Evolutionary conservation across 2,329 filamentous ascomycete species (phyloP).

Genomic region (Trichoderma atroviride): DNA sequence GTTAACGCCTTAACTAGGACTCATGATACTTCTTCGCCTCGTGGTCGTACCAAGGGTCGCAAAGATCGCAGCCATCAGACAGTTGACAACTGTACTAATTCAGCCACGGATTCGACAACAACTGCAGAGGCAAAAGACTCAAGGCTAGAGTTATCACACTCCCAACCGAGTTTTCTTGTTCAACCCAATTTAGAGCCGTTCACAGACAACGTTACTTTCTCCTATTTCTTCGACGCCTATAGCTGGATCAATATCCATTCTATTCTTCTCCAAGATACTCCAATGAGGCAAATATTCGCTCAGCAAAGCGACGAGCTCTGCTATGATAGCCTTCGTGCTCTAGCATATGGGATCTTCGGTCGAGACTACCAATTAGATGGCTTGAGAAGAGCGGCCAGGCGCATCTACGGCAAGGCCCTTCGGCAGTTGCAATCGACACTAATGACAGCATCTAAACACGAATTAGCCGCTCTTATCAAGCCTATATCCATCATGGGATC

Average conservation of each 20-base stretch:
- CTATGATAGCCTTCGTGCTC: constrained; percentile 12
- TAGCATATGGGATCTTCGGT: constrained; percentile 6
- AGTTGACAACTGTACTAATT: background rate
- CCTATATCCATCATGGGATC: constrained; percentile 17
- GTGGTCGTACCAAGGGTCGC: background rate
- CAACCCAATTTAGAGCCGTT: background rate
- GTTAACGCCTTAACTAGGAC: background rate
- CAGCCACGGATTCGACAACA: background rate
- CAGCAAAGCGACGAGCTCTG: constrained; percentile 5
- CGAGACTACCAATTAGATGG: background rate
- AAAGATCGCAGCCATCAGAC: too few species aligned
- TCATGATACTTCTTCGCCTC: background rate
- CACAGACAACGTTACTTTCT: constrained; percentile 2
- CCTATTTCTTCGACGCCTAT: constrained; percentile 15
- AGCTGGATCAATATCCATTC: constrained; percentile 15
- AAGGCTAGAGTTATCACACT: background rate
- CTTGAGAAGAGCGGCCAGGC: background rate
- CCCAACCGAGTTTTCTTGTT: background rate
- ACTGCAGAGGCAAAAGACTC: background rate
- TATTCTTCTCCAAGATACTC: constrained; percentile 6
- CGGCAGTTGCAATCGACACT: background rate
- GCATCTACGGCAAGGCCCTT: background rate
- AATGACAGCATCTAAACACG: background rate
- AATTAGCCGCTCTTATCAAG: constrained; percentile 12
- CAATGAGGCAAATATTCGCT: constrained; percentile 9